These are phyloP conservation scores for Aspergillus brasiliensis DNA, from an alignment of 2,329 filamentous ascomycete genomes.

Conservation along the genomic window DNA sequence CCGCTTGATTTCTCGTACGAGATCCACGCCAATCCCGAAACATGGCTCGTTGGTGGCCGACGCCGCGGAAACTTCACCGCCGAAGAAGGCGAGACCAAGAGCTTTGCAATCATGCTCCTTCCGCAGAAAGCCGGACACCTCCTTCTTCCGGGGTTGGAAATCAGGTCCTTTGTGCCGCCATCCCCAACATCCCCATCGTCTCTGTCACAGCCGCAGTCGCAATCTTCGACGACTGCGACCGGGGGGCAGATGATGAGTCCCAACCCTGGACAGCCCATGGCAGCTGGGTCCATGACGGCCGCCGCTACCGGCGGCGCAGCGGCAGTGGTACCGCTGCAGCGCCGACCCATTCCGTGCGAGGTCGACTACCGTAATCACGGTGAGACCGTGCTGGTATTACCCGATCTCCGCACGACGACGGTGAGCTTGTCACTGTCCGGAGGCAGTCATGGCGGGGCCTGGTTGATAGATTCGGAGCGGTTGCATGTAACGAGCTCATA, in stretches of 20 bases:
- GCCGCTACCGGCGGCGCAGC: background rate
- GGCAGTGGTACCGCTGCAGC: constrained; percentile 27
- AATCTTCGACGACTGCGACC: constrained; percentile 18
- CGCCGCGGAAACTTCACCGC: constrained; percentile 73
- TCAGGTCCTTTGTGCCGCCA: constrained; percentile 62
- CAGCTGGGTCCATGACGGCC: constrained; percentile 11
- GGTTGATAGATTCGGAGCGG: constrained; percentile 66
- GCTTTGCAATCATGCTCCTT: constrained; percentile 73
- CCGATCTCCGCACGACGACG: constrained; percentile 71
- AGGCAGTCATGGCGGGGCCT: constrained; percentile 55
- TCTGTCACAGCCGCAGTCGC: constrained; percentile 20
- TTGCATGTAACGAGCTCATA: constrained; percentile 17
- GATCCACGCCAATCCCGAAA: constrained; percentile 69
- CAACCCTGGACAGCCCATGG: background rate
- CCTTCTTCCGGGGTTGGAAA: constrained; percentile 77
- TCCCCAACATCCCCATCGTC: constrained; percentile 22
- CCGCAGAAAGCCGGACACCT: constrained; percentile 77
- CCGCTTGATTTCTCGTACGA: constrained; percentile 81
- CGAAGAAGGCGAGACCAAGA: constrained; percentile 48
- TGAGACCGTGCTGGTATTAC: constrained; percentile 73
- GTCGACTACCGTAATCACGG: constrained; percentile 78
- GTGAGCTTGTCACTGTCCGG: constrained; percentile 71
- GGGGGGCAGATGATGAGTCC: constrained; percentile 6
- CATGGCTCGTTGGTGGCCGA: constrained; percentile 83
- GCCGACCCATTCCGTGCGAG: constrained; percentile 63